A percentile compares a stretch with the other conserved stretches of the same genome.
These are phyloP conservation scores for Earliella scabrosa DNA, from an alignment of 1,284 basidiomycete species.

Conservation along the genomic window DNA sequence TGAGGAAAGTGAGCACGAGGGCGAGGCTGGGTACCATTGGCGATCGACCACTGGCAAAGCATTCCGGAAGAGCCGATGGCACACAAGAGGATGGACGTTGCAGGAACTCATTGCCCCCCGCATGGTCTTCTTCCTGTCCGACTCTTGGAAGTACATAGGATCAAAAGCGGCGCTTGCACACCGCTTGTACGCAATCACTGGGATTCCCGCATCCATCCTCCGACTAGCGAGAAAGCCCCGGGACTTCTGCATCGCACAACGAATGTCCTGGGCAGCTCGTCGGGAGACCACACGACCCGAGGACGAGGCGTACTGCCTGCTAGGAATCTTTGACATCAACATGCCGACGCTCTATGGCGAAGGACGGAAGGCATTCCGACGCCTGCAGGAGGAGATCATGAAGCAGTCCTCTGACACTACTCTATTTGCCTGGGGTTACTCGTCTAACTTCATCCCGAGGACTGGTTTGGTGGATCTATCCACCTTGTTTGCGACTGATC, in stretches of 20 bases:
- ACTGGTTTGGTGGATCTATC: neutral
- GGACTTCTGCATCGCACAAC: slow-evolving; percentile 12
- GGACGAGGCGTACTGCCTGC: slow-evolving; percentile 18
- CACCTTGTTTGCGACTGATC: neutral
- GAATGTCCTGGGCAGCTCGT: slow-evolving; percentile 15
- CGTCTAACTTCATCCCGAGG: neutral
- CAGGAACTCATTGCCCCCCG: slow-evolving; percentile 17
- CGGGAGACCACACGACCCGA: slow-evolving; percentile 9
- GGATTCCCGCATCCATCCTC: slow-evolving; percentile 4
- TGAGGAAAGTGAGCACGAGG: too few species aligned
- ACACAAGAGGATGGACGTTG: slow-evolving; percentile 17
- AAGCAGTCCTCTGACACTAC: slow-evolving; percentile 9
- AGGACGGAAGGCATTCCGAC: slow-evolving; percentile 11
- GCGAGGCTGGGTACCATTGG: too few species aligned
- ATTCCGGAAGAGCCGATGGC: slow-evolving; percentile 12
- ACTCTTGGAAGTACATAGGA: slow-evolving; percentile 11
- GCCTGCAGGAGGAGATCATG: slow-evolving; percentile 17
- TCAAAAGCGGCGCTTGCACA: slow-evolving; percentile 8
- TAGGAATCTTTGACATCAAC: slow-evolving; percentile 15
- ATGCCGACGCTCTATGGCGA: slow-evolving; percentile 20
- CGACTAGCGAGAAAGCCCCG: neutral
- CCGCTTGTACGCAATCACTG: slow-evolving; percentile 1
- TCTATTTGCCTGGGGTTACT: slow-evolving; percentile 17
- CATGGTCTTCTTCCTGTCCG: slow-evolving; percentile 10
- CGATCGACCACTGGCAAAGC: neutral